These are phyloP conservation scores for Withania somnifera DNA, from an alignment of 305 asterid genomes.

Conservation along the genomic window DNA sequence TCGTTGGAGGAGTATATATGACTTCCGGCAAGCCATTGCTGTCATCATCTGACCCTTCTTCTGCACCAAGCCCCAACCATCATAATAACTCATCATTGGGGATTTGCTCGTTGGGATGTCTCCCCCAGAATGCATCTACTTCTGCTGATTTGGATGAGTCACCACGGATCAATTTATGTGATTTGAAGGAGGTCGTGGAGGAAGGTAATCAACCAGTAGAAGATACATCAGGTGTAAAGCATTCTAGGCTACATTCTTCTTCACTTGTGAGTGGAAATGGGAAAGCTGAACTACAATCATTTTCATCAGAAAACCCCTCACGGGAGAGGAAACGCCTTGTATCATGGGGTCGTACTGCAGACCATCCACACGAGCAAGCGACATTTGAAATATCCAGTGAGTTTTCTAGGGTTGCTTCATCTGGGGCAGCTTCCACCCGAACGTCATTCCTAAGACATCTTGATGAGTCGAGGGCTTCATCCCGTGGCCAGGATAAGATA, in stretches of 20 bases:
- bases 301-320: conserved; percentile 30
- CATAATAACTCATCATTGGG: conserved; percentile 21
- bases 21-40: conserved; percentile 66
- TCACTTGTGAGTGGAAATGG: conserved; percentile 15
- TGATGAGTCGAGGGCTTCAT: conserved; percentile 6
- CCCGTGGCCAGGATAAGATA: conserved; percentile 26
- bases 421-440: conserved; percentile 15
- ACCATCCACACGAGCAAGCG: conserved; percentile 31
- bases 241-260: conserved; percentile 1
- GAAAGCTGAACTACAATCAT: conserved; percentile 31
- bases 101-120: conserved; percentile 8
- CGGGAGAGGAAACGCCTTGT: conserved; percentile 49
- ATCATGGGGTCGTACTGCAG: conserved; percentile 84
- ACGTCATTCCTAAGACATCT: background rate
- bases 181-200: conserved; percentile 2
- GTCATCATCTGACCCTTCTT: conserved; percentile 30
- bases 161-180: background rate
- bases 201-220: background rate
- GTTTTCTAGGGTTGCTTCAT: conserved; percentile 21
- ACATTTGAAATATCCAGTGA: conserved; percentile 46
- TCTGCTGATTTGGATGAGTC: conserved; percentile 1
- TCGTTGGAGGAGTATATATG: conserved; percentile 45
- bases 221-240: background rate
- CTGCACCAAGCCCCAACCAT: conserved; percentile 23
- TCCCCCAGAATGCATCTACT: conserved; percentile 1